phyloP scores from a whole-genome alignment of 2,329 filamentous ascomycete genomes.

The Byssochlamys sp. region DNA sequence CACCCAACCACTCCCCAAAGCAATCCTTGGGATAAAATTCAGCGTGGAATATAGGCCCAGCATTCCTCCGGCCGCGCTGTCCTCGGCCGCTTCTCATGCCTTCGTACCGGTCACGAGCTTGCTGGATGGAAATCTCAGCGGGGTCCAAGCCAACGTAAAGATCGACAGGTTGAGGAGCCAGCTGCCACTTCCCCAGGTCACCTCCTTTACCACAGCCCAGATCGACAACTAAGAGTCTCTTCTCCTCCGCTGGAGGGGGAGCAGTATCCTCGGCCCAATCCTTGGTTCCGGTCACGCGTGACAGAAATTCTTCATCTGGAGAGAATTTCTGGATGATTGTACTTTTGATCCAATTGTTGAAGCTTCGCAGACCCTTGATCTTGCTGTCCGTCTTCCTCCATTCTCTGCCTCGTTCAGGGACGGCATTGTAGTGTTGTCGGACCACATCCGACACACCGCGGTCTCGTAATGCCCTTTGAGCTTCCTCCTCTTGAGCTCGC shows the following conservation, averaged over 20 bases:
- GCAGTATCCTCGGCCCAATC: slow-evolving; percentile 35
- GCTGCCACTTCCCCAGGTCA: slow-evolving; percentile 90
- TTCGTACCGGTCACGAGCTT: slow-evolving; percentile 74
- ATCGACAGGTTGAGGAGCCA: slow-evolving; percentile 79
- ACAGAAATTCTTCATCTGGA: slow-evolving; percentile 62
- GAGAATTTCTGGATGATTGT: slow-evolving; percentile 95
- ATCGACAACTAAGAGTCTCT: slow-evolving; percentile 72
- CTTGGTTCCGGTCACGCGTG: slow-evolving; percentile 37
- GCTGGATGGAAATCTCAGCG: slow-evolving; percentile 81
- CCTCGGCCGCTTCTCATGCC: slow-evolving; percentile 54
- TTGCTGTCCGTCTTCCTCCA: slow-evolving; percentile 90
- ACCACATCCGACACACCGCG: slow-evolving; percentile 74
- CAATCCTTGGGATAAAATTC: slow-evolving; percentile 89
- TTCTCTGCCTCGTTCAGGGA: slow-evolving; percentile 83
- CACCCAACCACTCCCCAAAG: slow-evolving; percentile 72
- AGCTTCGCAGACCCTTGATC: slow-evolving; percentile 85
- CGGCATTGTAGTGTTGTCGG: slow-evolving; percentile 87
- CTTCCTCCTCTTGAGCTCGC: slow-evolving; percentile 31
- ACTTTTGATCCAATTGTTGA: slow-evolving; percentile 99
- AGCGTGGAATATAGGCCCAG: slow-evolving; percentile 61
- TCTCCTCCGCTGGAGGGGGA: slow-evolving; percentile 26
- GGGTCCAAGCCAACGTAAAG: slow-evolving; percentile 92
- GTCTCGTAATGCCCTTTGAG: slow-evolving; percentile 25
- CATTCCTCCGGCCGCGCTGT: slow-evolving; percentile 45
- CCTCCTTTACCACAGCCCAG: slow-evolving; percentile 95